Conservation (phyloP, 495 filamentous ascomycete species). For the Chaetomium cochliodes region DNA sequence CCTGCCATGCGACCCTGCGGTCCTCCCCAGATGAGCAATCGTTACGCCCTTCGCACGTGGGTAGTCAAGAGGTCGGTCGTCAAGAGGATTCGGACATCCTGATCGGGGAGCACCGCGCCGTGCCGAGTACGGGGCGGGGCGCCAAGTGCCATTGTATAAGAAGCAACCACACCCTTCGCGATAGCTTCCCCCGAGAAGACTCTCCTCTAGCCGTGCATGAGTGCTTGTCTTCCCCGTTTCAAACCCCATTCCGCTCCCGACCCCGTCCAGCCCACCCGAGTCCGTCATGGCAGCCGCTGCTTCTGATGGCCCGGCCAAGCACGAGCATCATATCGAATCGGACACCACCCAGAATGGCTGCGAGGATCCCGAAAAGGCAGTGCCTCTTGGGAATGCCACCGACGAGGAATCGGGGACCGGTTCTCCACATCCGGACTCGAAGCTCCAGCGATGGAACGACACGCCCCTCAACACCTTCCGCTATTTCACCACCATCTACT, state of each 20-base stretch:
- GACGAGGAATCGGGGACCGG: slow-evolving; percentile 19
- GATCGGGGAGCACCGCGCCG: background rate
- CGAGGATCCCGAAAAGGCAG: slow-evolving; percentile 18
- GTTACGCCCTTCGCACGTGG: background rate
- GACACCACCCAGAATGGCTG: background rate
- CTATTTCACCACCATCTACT: slow-evolving; percentile 64
- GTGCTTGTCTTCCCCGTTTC: too few species aligned
- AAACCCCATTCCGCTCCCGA: background rate
- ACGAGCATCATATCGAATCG: background rate
- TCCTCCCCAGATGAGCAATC: slow-evolving; percentile 3
- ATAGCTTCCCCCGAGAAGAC: background rate
- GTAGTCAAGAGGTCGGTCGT: background rate
- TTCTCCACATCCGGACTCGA: background rate
- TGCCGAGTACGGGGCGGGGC: too few species aligned
- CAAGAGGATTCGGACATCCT: background rate
- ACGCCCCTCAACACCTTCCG: slow-evolving; percentile 64
- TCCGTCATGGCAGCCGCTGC: slow-evolving; percentile 13
- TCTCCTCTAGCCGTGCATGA: background rate
- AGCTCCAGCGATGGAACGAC: slow-evolving; percentile 60
- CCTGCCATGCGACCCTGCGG: background rate
- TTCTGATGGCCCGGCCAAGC: background rate
- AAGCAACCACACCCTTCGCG: background rate
- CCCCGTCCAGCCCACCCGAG: background rate
- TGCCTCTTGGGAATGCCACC: slow-evolving; percentile 9
- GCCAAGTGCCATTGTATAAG: background rate